Conservation (phyloP, 1,284 basidiomycete species). For the Pseudozyma flocculosa region DNA sequence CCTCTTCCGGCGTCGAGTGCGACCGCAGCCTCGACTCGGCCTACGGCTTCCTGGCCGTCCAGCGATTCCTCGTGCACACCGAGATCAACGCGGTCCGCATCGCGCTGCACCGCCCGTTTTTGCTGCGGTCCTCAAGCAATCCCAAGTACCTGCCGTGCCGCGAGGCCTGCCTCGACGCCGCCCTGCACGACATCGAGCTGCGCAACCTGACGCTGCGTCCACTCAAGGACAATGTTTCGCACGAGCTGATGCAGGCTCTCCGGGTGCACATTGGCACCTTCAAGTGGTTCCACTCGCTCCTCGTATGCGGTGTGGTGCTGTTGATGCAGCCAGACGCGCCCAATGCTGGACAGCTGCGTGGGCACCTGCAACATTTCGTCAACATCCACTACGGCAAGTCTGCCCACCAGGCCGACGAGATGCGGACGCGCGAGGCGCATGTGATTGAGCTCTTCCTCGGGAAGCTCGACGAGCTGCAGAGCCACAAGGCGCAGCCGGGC, state of each 20-base stretch:
- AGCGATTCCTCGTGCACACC: conserved; percentile 47
- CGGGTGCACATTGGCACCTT: conserved; percentile 42
- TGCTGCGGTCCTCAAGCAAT: conserved; percentile 40
- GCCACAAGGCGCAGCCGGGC: conserved; percentile 3
- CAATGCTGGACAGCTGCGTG: conserved; percentile 34
- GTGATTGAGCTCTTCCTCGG: conserved; percentile 42
- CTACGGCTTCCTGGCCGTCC: conserved; percentile 42
- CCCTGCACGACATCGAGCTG: conserved; percentile 43
- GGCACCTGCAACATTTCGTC: conserved; percentile 33
- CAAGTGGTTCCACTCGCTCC: conserved; percentile 48
- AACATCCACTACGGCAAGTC: conserved; percentile 10
- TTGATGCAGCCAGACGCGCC: conserved; percentile 40
- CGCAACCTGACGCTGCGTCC: conserved; percentile 32
- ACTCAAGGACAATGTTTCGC: conserved; percentile 15
- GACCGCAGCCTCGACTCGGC: conserved; percentile 39
- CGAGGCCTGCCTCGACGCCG: conserved; percentile 42
- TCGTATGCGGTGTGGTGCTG: conserved; percentile 43
- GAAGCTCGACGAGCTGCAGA: conserved; percentile 28
- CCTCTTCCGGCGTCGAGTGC: conserved; percentile 21
- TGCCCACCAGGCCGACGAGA: conserved; percentile 30
- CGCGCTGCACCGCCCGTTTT: conserved; percentile 44
- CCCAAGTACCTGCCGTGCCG: conserved; percentile 35
- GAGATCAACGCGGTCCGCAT: conserved; percentile 46
- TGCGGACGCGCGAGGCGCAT: conserved; percentile 41
- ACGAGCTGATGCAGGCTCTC: conserved; percentile 29